Conservation (phyloP, 2,329 filamentous ascomycete species). For the Coleophoma crateriformis region DNA sequence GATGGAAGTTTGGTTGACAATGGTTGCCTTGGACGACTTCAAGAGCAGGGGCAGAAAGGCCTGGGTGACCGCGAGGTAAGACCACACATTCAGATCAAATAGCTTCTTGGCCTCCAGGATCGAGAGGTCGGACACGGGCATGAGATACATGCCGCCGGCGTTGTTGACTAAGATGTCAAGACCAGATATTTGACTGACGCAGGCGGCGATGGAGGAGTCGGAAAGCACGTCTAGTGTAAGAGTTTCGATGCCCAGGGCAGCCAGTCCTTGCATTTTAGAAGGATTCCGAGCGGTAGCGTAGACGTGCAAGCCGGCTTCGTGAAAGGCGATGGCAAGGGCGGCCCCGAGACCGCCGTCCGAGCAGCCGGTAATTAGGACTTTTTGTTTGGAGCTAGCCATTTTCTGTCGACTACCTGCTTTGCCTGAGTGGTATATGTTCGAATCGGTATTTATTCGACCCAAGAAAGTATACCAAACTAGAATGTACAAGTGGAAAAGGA, state of each 20-base stretch:
- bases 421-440: neutral
- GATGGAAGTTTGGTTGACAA: conserved; percentile 33
- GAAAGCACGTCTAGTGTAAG: conserved; percentile 31
- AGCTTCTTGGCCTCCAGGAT: conserved; percentile 6
- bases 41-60: conserved; percentile 24
- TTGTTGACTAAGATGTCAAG: conserved; percentile 40
- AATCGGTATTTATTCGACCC: neutral
- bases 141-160: conserved; percentile 24
- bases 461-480: neutral
- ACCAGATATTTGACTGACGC: conserved; percentile 22
- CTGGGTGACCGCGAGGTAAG: conserved; percentile 24
- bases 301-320: conserved; percentile 11
- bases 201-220: conserved; percentile 17
- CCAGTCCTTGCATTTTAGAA: conserved; percentile 6
- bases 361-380: conserved; percentile 30
- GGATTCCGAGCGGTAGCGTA: conserved; percentile 11
- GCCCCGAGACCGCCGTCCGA: conserved; percentile 28
- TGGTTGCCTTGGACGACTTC: conserved; percentile 30
- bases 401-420: neutral
- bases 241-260: conserved; percentile 8
- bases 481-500: neutral
- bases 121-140: conserved; percentile 2
- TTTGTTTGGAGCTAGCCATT: conserved; percentile 4
- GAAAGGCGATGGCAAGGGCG: conserved; percentile 25
- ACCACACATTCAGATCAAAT: conserved; percentile 24